These are phyloP conservation scores for Rhodotorula paludigena DNA, from an alignment of 768 basidiomycete species.

Conservation along the genomic window DNA sequence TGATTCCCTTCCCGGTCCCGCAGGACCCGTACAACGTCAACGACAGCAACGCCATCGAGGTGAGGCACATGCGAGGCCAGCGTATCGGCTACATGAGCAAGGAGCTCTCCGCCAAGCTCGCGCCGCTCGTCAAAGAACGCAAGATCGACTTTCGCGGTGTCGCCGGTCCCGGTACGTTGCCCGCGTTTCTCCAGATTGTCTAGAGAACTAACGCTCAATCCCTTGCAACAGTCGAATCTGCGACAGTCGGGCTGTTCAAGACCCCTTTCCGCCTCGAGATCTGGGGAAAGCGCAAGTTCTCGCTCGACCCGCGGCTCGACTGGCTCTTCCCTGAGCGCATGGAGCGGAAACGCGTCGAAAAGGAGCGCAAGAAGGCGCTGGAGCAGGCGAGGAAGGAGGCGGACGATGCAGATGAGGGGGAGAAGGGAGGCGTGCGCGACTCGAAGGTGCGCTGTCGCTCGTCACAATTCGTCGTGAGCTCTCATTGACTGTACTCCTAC, in stretches of 20 bases:
- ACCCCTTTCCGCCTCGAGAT: constrained; percentile 21
- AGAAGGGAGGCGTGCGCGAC: not conserved
- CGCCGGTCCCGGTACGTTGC: constrained; percentile 11
- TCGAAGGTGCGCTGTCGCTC: too few species aligned
- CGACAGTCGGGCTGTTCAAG: not conserved
- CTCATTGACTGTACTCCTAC: not conserved
- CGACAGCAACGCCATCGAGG: constrained; percentile 38
- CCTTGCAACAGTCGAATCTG: constrained; percentile 13
- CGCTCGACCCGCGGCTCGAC: constrained; percentile 21
- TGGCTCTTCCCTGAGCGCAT: constrained; percentile 21
- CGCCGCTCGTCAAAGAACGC: constrained; percentile 25
- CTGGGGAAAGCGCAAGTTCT: constrained; percentile 20
- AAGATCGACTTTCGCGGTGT: constrained; percentile 7
- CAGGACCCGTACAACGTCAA: constrained; percentile 34
- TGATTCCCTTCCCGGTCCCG: not conserved
- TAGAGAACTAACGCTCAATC: not conserved
- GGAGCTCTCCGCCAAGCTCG: constrained; percentile 1
- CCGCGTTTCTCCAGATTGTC: not conserved
- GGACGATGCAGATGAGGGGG: not conserved
- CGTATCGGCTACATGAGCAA: constrained; percentile 22
- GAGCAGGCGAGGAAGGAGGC: not conserved
- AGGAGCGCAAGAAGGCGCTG: not conserved
- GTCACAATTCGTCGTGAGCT: not conserved
- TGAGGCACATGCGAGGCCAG: constrained; percentile 14
- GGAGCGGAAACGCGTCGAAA: constrained; percentile 4